Evolutionary conservation across 163 green algal genomes (phyloP), one percentile per base, ranked within the genome.

Genomic region (Volvox carteri): DNA sequence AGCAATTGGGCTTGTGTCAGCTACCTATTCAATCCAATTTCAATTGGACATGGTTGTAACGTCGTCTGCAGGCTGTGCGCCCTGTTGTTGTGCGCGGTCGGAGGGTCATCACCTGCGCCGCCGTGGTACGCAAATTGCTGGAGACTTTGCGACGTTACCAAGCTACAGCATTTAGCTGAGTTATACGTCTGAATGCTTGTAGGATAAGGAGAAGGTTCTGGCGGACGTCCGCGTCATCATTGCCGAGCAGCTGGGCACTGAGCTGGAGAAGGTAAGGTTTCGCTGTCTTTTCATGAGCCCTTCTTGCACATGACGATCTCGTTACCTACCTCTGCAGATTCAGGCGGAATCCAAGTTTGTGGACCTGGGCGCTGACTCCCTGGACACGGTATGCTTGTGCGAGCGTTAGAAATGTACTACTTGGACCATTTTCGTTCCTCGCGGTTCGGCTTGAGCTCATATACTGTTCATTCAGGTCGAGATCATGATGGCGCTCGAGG

Each of bases 401-500:
- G 58, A 70, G 79, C 52, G 33, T 68, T 84, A 56, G 76, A 65
- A n/a, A 70, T 73, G 73, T 35, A 50, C 39, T 6, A 6, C 11
- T 74, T 19, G 65, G 14, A 50, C 78, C 19, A 6, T 58, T 28
- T 39, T 28, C 41, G 19, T 23, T 70, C 58, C 21, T 19, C 6
- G 33, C 58, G 6, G 19, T 19, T 70, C n/a, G n/a, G n/a, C n/a
- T n/a, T n/a, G n/a, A n/a, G 58, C 6, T 70, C 19, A 37, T 70
- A 33, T n/a, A 33, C 19, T 74, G 42, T 23, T 21, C 65, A 74
- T 50, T 21, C 94, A 98, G 95, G 96, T 98, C n/a, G 98, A 99
- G 95, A 99, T 99, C 92, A 99, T 99, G 98, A 99, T 99, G 98
- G 98, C 97, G 1, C 93, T 99, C 65, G 98, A 99, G 95, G 98